These are phyloP conservation scores for Cadophora gregata DNA, from an alignment of 2,329 filamentous ascomycete species.

Conservation along the genomic window DNA sequence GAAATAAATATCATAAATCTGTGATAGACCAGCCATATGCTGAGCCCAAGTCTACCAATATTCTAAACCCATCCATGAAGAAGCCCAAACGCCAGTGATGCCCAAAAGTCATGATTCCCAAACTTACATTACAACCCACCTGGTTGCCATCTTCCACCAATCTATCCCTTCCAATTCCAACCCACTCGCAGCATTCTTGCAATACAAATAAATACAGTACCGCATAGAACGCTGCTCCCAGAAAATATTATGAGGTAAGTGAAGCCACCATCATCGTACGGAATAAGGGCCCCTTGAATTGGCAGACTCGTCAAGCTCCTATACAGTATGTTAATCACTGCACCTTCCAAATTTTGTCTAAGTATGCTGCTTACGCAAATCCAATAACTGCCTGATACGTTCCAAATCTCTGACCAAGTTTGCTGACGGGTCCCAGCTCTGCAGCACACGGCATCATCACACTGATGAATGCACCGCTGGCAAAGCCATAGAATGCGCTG, in stretches of 20 bases:
- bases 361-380: conserved; percentile 68
- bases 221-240: conserved; percentile 56
- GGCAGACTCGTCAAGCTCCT: conserved; percentile 67
- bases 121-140: neutral
- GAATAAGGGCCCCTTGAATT: conserved; percentile 67
- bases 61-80: no score
- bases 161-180: conserved; percentile 11
- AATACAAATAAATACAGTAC: conserved; percentile 46
- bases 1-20: neutral
- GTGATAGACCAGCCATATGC: neutral
- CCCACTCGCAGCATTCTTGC: conserved; percentile 23
- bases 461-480: conserved; percentile 67
- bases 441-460: conserved; percentile 67
- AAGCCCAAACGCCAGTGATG: neutral
- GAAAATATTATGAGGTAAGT: conserved; percentile 63
- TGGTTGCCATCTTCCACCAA: neutral
- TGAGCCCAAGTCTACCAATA: neutral
- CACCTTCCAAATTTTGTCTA: neutral
- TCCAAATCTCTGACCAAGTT: conserved; percentile 45
- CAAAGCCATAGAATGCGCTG: conserved; percentile 69
- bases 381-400: conserved; percentile 37
- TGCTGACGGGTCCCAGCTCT: conserved; percentile 51
- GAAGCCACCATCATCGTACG: conserved; percentile 51
- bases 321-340: conserved; percentile 64
- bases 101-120: neutral